These are phyloP conservation scores for Lodderomyces beijingensis DNA, from an alignment of 1,139 yeast genomes.

Conservation along the genomic window DNA sequence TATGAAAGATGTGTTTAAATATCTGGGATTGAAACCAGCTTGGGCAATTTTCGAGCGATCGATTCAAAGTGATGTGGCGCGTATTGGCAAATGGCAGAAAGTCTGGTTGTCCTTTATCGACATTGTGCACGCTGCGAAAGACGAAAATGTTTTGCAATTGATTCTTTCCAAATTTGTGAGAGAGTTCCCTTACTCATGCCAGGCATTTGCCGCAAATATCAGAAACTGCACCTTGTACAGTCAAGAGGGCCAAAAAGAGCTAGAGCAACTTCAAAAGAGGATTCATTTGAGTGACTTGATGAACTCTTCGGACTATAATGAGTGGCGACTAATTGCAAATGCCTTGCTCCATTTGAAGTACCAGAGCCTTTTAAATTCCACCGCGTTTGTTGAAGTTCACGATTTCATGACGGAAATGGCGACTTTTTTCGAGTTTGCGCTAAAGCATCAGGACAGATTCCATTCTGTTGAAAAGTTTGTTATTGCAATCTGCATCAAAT, in stretches of 20 bases:
- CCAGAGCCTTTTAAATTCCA: constrained; percentile 4
- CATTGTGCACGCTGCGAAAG: constrained; percentile 3
- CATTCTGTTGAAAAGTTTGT: constrained; percentile 40
- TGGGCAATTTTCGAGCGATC: constrained; percentile 22
- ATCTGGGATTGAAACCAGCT: constrained; percentile 13
- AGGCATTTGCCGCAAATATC: constrained; percentile 28
- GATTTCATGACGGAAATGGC: constrained; percentile 12
- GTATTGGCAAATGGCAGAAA: constrained; percentile 16
- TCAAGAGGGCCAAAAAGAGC: background rate
- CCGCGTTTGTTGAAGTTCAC: constrained; percentile 9
- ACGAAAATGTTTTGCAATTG: constrained; percentile 10
- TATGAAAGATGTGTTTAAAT: constrained; percentile 24
- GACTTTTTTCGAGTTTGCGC: constrained; percentile 16
- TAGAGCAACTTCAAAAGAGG: constrained; percentile 8
- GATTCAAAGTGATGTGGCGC: constrained; percentile 9
- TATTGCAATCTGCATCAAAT: constrained; percentile 24
- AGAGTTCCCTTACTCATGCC: constrained; percentile 20
- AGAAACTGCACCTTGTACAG: constrained; percentile 15
- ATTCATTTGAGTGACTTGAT: constrained; percentile 16
- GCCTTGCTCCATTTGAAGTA: constrained; percentile 22
- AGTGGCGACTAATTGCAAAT: constrained; percentile 34
- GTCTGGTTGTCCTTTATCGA: constrained; percentile 26
- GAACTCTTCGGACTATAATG: constrained; percentile 21
- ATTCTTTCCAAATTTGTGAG: constrained; percentile 19
- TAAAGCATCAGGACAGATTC: constrained; percentile 27